A percentile compares a stretch with the other conserved stretches of the same genome.
phyloP scores from a whole-genome alignment of 164 flowering plant species.

The Brasenia schreberi region DNA sequence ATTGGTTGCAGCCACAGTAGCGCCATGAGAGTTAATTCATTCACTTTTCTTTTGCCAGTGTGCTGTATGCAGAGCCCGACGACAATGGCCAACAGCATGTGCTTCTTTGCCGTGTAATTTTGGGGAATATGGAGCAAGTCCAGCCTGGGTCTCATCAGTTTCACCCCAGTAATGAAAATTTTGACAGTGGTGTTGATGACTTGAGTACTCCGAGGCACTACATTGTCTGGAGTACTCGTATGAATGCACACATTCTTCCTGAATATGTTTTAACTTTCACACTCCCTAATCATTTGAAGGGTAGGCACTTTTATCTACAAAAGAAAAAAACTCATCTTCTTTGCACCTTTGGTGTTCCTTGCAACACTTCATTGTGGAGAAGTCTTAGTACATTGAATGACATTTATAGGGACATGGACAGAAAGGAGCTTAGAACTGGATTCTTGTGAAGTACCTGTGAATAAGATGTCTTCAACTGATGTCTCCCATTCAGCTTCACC shows the following conservation, averaged over 20 bases:
- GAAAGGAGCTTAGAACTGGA: neutral
- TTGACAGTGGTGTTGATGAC: constrained; percentile 51
- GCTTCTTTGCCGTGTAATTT: constrained; percentile 39
- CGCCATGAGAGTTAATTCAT: too few species aligned
- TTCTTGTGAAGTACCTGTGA: neutral
- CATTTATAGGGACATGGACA: neutral
- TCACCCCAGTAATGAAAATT: constrained; percentile 27
- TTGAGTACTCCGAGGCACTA: constrained; percentile 30
- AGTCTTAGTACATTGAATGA: neutral
- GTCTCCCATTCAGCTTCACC: neutral
- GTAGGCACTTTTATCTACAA: constrained; percentile 10
- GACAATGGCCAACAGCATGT: constrained; percentile 34
- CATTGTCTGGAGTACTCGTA: constrained; percentile 40
- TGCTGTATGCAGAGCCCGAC: constrained; percentile 20
- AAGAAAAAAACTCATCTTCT: neutral
- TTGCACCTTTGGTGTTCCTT: neutral
- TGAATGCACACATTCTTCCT: constrained; percentile 46
- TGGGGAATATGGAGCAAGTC: constrained; percentile 45
- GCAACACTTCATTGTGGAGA: neutral
- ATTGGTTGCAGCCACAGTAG: too few species aligned
- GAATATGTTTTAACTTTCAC: constrained; percentile 45
- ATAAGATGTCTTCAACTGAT: neutral
- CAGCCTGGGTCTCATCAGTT: constrained; percentile 28
- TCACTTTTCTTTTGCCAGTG: constrained; percentile 19
- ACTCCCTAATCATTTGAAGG: constrained; percentile 11